Evolutionary conservation across 2,329 filamentous ascomycete species (phyloP).

Genomic region (Alternaria conjuncta): DNA sequence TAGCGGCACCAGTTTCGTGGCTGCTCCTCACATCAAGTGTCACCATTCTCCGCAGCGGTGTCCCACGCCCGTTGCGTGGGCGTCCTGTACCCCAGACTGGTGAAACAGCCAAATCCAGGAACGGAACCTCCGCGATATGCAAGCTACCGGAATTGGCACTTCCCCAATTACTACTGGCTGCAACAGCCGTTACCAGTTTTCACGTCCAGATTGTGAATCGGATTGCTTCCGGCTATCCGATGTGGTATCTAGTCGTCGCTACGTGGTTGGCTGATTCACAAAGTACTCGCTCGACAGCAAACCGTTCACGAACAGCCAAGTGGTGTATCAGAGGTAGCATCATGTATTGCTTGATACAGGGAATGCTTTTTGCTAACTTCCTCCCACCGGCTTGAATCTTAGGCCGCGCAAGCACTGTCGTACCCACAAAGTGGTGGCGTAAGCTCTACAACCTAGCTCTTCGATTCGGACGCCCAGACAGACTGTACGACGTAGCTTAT

Average conservation of each 20-base stretch:
- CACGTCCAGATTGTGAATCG: slow-evolving; percentile 95
- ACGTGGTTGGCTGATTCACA: slow-evolving; percentile 23
- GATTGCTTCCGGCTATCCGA: slow-evolving; percentile 83
- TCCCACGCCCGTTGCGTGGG: slow-evolving; percentile 40
- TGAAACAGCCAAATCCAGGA: slow-evolving; percentile 14
- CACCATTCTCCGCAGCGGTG: slow-evolving; percentile 52
- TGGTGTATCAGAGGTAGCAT: slow-evolving; percentile 62
- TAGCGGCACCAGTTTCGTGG: slow-evolving; percentile 78
- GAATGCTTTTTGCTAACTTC: slow-evolving; percentile 84
- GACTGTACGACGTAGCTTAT: background rate
- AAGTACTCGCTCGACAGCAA: background rate
- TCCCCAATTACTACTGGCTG: slow-evolving; percentile 73
- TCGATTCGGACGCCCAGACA: background rate
- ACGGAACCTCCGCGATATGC: slow-evolving; percentile 7
- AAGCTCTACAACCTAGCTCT: background rate
- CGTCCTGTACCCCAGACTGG: slow-evolving; percentile 21
- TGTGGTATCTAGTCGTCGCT: slow-evolving; percentile 88
- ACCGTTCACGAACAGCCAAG: slow-evolving; percentile 6
- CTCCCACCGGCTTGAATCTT: slow-evolving; percentile 78
- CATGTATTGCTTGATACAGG: slow-evolving; percentile 84
- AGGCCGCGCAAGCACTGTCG: background rate
- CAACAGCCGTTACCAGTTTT: slow-evolving; percentile 77
- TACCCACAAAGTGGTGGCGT: background rate
- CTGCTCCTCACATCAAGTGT: slow-evolving; percentile 67
- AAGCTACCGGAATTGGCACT: slow-evolving; percentile 63